Conservation (phyloP, 2,329 filamentous ascomycete genomes). For the Claviceps pazoutovae region DNA sequence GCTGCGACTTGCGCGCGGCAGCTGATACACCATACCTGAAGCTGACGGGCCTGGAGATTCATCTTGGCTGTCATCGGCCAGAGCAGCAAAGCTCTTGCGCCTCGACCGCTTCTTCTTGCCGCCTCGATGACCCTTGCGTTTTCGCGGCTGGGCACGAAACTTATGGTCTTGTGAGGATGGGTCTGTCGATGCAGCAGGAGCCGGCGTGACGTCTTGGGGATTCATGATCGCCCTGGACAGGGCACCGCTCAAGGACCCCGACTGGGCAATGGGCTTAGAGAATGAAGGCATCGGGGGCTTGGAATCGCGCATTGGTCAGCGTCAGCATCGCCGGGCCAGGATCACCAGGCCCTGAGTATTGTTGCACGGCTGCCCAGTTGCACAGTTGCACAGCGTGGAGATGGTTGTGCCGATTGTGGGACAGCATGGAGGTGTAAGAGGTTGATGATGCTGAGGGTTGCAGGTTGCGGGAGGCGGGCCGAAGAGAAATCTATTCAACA, state of each 20-base stretch:
- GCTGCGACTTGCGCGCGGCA: constrained; percentile 49
- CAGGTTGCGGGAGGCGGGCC: background rate
- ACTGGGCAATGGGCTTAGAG: constrained; percentile 20
- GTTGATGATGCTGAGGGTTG: background rate
- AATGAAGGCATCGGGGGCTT: background rate
- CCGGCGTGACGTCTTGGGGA: constrained; percentile 3
- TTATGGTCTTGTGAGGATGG: constrained; percentile 6
- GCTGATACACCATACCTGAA: constrained; percentile 37
- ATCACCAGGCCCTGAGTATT: background rate
- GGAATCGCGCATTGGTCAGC: background rate
- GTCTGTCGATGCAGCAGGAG: constrained; percentile 5
- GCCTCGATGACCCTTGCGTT: constrained; percentile 57
- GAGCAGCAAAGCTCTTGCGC: constrained; percentile 65
- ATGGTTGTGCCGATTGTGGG: background rate
- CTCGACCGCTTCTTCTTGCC: constrained; percentile 66
- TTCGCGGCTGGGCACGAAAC: constrained; percentile 29
- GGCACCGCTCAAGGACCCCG: constrained; percentile 13
- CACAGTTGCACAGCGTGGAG: background rate
- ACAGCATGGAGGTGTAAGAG: background rate
- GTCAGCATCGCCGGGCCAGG: background rate
- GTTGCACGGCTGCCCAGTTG: background rate
- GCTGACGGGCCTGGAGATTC: constrained; percentile 20
- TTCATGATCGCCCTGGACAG: constrained; percentile 6
- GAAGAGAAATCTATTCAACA: background rate
- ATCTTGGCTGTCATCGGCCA: constrained; percentile 39